Evolutionary conservation across 1,284 basidiomycete species (phyloP).

Genomic region (Ganoderma multipileum): DNA sequence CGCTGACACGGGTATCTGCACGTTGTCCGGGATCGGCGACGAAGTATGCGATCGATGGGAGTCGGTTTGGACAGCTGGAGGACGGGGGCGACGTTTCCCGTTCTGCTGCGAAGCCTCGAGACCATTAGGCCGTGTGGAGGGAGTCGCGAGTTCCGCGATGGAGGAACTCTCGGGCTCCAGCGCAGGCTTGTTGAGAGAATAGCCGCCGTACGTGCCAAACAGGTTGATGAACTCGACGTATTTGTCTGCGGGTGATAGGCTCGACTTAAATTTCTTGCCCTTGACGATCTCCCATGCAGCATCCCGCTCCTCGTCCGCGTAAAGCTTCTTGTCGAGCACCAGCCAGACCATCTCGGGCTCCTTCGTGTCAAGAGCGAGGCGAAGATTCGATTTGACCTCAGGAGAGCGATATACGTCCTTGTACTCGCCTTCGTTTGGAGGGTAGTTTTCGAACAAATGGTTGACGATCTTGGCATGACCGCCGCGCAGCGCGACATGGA

Average conservation of each 20-base stretch:
- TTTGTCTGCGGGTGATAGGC: slow-evolving; percentile 43
- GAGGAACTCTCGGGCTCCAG: not conserved
- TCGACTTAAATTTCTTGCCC: slow-evolving; percentile 43
- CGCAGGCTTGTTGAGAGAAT: slow-evolving; percentile 31
- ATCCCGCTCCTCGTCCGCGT: slow-evolving; percentile 53
- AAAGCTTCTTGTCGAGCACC: slow-evolving; percentile 64
- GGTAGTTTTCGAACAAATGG: slow-evolving; percentile 65
- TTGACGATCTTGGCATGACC: slow-evolving; percentile 57
- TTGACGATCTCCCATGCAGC: slow-evolving; percentile 57
- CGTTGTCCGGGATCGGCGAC: slow-evolving; percentile 15
- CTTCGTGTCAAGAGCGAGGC: slow-evolving; percentile 61
- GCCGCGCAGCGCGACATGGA: slow-evolving; percentile 66
- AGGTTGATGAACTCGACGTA: slow-evolving; percentile 61
- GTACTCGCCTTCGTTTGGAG: slow-evolving; percentile 58
- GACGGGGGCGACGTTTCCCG: slow-evolving; percentile 19
- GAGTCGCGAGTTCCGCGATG: not conserved
- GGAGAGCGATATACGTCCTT: slow-evolving; percentile 53
- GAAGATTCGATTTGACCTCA: slow-evolving; percentile 51
- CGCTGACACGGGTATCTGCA: slow-evolving; percentile 13
- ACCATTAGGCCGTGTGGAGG: not conserved
- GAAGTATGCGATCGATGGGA: slow-evolving; percentile 15
- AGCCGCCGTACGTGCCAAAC: slow-evolving; percentile 59
- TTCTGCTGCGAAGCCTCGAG: slow-evolving; percentile 1
- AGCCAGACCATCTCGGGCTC: slow-evolving; percentile 69
- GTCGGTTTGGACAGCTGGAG: slow-evolving; percentile 22